phyloP scores from a whole-genome alignment of 2,329 filamentous ascomycete species.

The Amauroascus verrucosus region DNA sequence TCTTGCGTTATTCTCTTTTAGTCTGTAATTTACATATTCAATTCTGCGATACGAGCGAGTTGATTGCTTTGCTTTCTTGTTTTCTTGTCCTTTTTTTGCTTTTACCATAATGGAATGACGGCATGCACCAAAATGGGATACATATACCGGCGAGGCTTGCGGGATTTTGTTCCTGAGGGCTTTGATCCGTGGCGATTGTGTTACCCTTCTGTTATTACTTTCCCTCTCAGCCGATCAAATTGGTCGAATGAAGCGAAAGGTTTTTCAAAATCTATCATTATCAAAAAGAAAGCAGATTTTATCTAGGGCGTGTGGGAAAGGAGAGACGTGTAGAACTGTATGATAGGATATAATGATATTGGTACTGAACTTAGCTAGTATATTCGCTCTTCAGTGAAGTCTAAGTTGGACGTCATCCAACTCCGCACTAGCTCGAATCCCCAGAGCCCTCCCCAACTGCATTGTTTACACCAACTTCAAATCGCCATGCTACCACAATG shows the following conservation, averaged over 20 bases:
- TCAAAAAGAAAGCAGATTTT: background rate
- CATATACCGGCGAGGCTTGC: background rate
- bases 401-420: no score
- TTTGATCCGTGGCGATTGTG: background rate
- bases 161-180: background rate
- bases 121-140: background rate
- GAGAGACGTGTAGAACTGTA: slow-evolving; percentile 5
- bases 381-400: no score
- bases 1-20: background rate
- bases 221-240: background rate
- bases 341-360: slow-evolving; percentile 11
- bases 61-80: background rate
- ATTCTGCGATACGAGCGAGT: background rate
- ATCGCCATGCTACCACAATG: slow-evolving; percentile 35
- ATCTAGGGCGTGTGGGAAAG: slow-evolving; percentile 2
- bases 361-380: background rate
- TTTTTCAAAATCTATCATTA: background rate
- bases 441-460: background rate
- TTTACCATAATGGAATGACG: background rate
- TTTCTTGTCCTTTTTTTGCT: background rate
- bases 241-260: background rate
- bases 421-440: no score
- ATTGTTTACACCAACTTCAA: background rate
- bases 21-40: slow-evolving; percentile 1
- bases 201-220: background rate